Conservation (phyloP, 441 rosid genomes). For the Pelargonium cotyledonis region DNA sequence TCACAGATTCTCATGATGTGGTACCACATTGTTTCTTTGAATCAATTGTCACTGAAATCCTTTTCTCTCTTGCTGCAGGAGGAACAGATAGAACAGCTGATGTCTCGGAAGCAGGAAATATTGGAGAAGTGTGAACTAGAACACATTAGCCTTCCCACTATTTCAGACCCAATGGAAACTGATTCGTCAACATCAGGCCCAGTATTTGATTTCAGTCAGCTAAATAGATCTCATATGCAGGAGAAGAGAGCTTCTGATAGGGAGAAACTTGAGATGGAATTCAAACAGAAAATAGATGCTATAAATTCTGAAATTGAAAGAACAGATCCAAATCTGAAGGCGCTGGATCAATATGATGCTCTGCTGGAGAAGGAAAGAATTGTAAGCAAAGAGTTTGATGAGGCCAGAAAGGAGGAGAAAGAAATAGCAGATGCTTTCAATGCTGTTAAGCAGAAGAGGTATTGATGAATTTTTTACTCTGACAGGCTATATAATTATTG, state of each 20-base stretch:
- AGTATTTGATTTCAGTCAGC: conserved; percentile 69
- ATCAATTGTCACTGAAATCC: conserved; percentile 21
- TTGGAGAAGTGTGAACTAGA: conserved; percentile 84
- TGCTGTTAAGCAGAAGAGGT: conserved; percentile 75
- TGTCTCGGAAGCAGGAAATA: conserved; percentile 66
- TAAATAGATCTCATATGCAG: conserved; percentile 72
- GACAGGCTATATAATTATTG: not conserved
- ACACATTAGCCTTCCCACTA: conserved; percentile 60
- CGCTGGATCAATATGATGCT: conserved; percentile 89
- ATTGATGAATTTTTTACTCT: conserved; percentile 7
- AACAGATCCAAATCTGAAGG: conserved; percentile 95
- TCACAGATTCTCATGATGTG: conserved; percentile 14
- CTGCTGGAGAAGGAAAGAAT: conserved; percentile 74
- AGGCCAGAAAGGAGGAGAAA: conserved; percentile 85
- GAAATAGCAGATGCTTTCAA: conserved; percentile 77
- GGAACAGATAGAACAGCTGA: conserved; percentile 66
- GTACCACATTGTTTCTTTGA: conserved; percentile 6
- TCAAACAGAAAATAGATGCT: conserved; percentile 73
- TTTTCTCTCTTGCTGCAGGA: conserved; percentile 48
- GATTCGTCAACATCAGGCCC: conserved; percentile 55
- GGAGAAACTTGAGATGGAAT: conserved; percentile 72
- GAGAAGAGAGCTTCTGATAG: conserved; percentile 69
- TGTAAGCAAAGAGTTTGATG: conserved; percentile 78
- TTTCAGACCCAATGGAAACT: conserved; percentile 69
- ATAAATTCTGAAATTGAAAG: conserved; percentile 68